Evolutionary conservation across 257 asterid species (phyloP), one percentile per base, ranked within the genome.

Genomic region (Przewalskia tangutica): DNA sequence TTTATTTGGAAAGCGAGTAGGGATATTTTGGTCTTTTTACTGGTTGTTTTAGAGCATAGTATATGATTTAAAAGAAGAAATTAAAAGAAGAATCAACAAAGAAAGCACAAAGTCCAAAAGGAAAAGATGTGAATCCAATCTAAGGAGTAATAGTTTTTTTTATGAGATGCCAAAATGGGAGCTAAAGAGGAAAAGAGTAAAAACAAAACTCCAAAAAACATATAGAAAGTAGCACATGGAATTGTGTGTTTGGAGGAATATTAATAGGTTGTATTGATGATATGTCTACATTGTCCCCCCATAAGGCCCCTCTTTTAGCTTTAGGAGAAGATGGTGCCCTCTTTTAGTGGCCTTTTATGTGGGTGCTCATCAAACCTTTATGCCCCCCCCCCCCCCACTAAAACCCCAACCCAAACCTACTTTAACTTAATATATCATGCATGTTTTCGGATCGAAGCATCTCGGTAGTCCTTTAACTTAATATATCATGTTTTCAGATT

Each of bases 241-340:
- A 81, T 79, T 86, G 87, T 83, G 95, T 85, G 92, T 86, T 89
- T 90, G 94, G 92, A 88, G 88, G 97, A 92, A 89, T 90, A 92
- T 66, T 66, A 71, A 87, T 87, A 81, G 88, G 90, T 81, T 79
- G 84, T 82, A 86, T 71, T 85, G 85, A 88, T 89, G 87, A 85
- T 79, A 83, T 82, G 87, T 71, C 84, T 88, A 83, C 40, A 77
- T 83, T 86, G 91, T 87, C 79, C 59, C 90, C 88, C 77, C 80
- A 79, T 81, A 64, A 79, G 79, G 83, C 84, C 88, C 77, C 36
- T 53, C 84, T 64, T 66, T 75, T 51, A 79, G 83, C 81, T 84
- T 88, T 85, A 32, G 85, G 85, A 87, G 85, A 81, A 82, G 85
- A 84, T 86, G 89, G 87, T 76, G 90, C 58, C 87, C 86, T 85